These are phyloP conservation scores for Suillus lakei DNA, from an alignment of 768 basidiomycete species.

Conservation along the genomic window DNA sequence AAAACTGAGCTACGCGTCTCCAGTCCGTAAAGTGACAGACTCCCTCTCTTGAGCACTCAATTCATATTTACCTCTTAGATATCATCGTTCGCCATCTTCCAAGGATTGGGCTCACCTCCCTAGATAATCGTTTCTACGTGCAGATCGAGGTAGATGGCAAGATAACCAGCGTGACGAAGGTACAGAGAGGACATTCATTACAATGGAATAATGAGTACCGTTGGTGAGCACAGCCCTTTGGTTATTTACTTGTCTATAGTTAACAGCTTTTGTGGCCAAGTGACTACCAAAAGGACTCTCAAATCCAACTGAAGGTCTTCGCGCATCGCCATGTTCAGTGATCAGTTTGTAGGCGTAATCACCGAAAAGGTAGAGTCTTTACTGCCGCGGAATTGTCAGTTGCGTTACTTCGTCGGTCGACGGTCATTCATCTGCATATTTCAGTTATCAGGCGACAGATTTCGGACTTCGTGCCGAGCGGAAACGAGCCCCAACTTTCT, in stretches of 20 bases:
- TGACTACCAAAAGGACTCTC: background rate
- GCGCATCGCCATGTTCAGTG: conserved; percentile 3
- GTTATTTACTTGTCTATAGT: background rate
- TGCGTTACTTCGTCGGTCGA: background rate
- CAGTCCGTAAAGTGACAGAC: background rate
- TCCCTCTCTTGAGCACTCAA: background rate
- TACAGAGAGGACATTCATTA: background rate
- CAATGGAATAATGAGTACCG: background rate
- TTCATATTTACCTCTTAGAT: background rate
- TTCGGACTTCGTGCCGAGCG: background rate
- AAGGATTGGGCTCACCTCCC: background rate
- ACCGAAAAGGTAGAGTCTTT: background rate
- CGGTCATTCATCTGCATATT: background rate
- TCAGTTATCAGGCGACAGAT: background rate
- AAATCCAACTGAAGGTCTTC: background rate
- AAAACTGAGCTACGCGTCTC: background rate
- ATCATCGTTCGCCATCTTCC: conserved; percentile 7
- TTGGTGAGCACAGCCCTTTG: background rate
- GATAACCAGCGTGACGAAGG: background rate
- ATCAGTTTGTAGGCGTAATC: background rate
- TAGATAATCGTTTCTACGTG: conserved; percentile 6
- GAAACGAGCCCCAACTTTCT: background rate
- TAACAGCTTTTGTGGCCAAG: background rate
- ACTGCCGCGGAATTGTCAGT: background rate
- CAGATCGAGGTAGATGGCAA: background rate